Evolutionary conservation across 2,329 filamentous ascomycete species (phyloP).

Genomic region (Phyllosticta citrichinensis): DNA sequence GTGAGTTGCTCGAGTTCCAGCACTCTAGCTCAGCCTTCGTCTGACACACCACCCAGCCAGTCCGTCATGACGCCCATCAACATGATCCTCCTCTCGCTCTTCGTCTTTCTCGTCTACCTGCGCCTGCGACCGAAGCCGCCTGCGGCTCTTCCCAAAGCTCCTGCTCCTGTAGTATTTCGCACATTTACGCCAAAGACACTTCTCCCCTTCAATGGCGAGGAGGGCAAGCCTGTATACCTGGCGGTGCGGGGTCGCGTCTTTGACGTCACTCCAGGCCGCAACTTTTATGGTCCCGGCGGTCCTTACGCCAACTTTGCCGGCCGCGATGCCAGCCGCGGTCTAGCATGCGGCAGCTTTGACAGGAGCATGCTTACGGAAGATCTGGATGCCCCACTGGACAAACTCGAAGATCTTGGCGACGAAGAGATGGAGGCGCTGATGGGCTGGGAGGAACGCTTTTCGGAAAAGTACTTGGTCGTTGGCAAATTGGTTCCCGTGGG

Average conservation of each 20-base stretch:
- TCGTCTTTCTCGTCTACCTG: conserved; percentile 47
- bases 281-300: conserved; percentile 93
- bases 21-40: background rate
- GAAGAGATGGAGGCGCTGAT: conserved; percentile 75
- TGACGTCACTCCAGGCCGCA: conserved; percentile 74
- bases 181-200: conserved; percentile 76
- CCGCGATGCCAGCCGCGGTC: conserved; percentile 74
- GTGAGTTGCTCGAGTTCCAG: conserved; percentile 23
- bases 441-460: conserved; percentile 90
- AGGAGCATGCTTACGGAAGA: conserved; percentile 91
- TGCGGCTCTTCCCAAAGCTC: conserved; percentile 42
- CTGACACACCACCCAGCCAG: conserved; percentile 30
- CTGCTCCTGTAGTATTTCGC: conserved; percentile 71
- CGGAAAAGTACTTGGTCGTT: conserved; percentile 91
- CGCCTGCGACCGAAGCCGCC: conserved; percentile 47
- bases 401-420: conserved; percentile 56
- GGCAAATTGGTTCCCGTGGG: conserved; percentile 67
- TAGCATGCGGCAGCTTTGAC: conserved; percentile 89
- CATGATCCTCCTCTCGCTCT: conserved; percentile 48
- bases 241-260: conserved; percentile 88
- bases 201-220: conserved; percentile 72
- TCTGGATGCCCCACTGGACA: conserved; percentile 72
- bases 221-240: conserved; percentile 69
- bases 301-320: conserved; percentile 96
- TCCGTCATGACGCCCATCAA: conserved; percentile 51